A percentile compares a stretch with the other conserved stretches of the same genome.
phyloP scores from a whole-genome alignment of 2,329 filamentous ascomycete species.

The Phoma sp. region DNA sequence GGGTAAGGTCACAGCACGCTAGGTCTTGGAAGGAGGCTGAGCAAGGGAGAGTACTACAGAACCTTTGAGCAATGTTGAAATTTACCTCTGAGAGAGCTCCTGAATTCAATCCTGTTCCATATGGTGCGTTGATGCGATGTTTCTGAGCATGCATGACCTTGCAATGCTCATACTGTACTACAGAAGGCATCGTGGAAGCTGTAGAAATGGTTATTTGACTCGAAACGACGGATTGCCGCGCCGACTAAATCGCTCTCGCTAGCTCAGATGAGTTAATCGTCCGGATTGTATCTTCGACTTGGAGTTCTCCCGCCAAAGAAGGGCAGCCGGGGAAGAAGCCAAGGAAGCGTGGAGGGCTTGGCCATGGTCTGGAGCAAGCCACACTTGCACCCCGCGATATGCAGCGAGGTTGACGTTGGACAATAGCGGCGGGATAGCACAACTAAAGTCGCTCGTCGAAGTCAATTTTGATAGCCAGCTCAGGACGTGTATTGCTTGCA shows the following conservation, averaged over 20 bases:
- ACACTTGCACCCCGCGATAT: slow-evolving; percentile 22
- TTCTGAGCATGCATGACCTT: neutral
- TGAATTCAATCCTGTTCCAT: neutral
- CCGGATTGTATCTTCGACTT: slow-evolving; percentile 2
- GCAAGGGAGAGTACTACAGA: neutral
- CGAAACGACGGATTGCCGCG: slow-evolving; percentile 8
- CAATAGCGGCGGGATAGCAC: slow-evolving; percentile 2
- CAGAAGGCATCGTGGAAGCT: slow-evolving; percentile 3
- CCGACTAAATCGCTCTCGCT: slow-evolving; percentile 3
- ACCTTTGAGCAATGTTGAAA: neutral
- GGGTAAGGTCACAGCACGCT: slow-evolving; percentile 26
- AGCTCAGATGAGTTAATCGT: slow-evolving; percentile 10
- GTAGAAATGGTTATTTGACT: neutral
- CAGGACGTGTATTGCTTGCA: neutral
- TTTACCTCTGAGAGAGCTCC: neutral
- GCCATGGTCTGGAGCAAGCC: slow-evolving; percentile 43
- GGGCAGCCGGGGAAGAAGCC: slow-evolving; percentile 28
- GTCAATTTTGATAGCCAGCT: neutral
- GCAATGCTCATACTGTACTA: neutral
- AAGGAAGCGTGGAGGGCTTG: slow-evolving; percentile 28
- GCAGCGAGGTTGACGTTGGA: slow-evolving; percentile 13
- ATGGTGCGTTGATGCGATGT: neutral
- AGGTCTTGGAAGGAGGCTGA: slow-evolving; percentile 26
- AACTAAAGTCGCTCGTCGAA: too few relatives aligned
- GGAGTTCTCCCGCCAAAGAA: slow-evolving; percentile 7